Evolutionary conservation across 495 filamentous ascomycete genomes (phyloP), one percentile per base, ranked within the genome.

Genomic region (Beverwykella pulmonaria): DNA sequence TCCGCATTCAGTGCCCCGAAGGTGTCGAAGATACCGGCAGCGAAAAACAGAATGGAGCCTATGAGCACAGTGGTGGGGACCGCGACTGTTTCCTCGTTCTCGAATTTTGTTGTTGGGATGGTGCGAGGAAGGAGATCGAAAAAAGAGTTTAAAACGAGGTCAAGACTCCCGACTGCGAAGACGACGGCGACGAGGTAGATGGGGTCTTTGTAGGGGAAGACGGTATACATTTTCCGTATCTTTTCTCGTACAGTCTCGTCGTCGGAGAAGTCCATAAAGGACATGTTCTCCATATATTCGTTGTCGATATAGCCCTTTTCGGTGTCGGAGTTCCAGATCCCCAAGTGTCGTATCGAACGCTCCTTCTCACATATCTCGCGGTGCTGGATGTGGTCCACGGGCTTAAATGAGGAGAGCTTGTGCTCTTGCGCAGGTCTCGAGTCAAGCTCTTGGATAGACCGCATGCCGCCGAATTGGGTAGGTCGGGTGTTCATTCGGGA

Each of bases 1-100:
- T 66, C 63, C 2, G 63, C 63, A 20, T 60, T 66, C n/a, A 66
- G 29, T 2, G 63, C 63, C 9, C 47, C 63, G 26, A 61, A 66
- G 1, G 49, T 54, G 23, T 66, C 63, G 8, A 66, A 30, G 20
- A 66, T 46, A 19, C 63, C 63, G 7, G 63, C 63, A 15, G 29
- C 32, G 56, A 60, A 25, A 48, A 66, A 66, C 9, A 66, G 36
- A n/a, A 48, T 48, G 2, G 63, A 41, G 46, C 63, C 63, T 41
- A 61, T 53, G 22, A 66, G 48, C 1, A 54, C 49, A 23, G 63
- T 66, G 1, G 56, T 48, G 4, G 63, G 63, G 10, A 60, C 19
- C 0, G 63, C 63, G 47, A 66, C 19, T 17, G 20, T 46, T 20
- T 59, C 49, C 22, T 60, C 47, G n/a, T 2, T 34, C 25, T 53